Evolutionary conservation across 163 green algal genomes (phyloP), one percentile per base, ranked within the genome.

Genomic region (Scenedesmus sp.): DNA sequence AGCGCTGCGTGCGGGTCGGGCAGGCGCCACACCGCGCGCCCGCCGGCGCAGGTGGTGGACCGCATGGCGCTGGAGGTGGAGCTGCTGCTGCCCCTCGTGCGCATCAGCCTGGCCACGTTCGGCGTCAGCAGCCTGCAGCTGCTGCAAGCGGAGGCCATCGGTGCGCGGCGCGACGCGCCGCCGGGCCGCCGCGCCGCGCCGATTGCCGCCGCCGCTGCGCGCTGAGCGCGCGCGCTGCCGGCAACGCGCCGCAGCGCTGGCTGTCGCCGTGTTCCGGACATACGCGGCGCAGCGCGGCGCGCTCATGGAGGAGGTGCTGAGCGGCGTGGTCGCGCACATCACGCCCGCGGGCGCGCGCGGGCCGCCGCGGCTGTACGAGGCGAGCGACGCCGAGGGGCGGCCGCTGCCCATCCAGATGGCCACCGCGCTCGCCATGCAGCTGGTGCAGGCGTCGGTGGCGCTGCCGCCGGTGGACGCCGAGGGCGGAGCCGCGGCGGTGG

Each of bases 371-470:
- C 81, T 87, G 29, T 74, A 82, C 17, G 39, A 86, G 36, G 70
- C 65, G 4, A 63, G 53, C 20, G 64, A 56, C 29, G 54, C 33
- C 10, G 31, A 26, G 42, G 34, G 76, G n/a, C 45, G 36, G 15
- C 45, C 69, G 24, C 51, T 70, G 10, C 64, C 42, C 54, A 90
- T 94, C 15, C 83, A 89, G 66, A 76, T 89, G 33, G 57, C 86
- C 11, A 87, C 86, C 0, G 91, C 92, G 1, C 74, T 95, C 18
- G 48, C 97, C 56, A 70, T 96, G 77, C 85, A 93, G 75, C 85
- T 97, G 77, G 70, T 96, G 29, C 89, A 97, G 39, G 67, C 15
- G 3, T 73, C 54, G 13, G 70, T 70, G 26, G 22, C 69, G 31
- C 74, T 81, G 13, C 74, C 62, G n/a, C 45, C 26, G 14, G 34